phyloP scores from a whole-genome alignment of 768 basidiomycete species.

The Boletus tomentosulus region DNA sequence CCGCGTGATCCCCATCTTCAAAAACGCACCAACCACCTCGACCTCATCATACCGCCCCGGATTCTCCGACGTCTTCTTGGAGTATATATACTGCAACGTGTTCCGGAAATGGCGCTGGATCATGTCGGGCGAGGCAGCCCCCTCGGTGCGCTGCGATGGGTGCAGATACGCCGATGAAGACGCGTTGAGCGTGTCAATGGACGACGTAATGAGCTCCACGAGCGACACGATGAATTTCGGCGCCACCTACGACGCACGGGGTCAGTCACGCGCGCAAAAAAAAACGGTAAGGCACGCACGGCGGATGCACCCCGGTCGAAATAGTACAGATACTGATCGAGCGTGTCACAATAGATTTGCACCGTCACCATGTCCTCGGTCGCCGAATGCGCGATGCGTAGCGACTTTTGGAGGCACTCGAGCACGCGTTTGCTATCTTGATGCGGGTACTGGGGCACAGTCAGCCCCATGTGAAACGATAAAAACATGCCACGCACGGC shows the following conservation, averaged over 20 bases:
- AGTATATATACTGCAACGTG: constrained; percentile 77
- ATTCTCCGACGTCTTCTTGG: constrained; percentile 50
- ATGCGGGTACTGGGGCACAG: constrained; percentile 58
- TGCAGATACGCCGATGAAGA: constrained; percentile 72
- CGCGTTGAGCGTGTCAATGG: constrained; percentile 80
- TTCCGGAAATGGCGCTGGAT: constrained; percentile 92
- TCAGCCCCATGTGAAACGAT: no score
- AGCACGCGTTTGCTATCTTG: constrained; percentile 96
- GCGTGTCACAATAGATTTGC: constrained; percentile 92
- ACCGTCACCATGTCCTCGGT: constrained; percentile 97
- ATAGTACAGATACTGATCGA: constrained; percentile 95
- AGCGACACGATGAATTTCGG: constrained; percentile 96
- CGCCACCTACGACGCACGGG: constrained; percentile 49
- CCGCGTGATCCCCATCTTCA: constrained; percentile 83
- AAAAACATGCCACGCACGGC: constrained; percentile 40
- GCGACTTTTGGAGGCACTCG: constrained; percentile 95
- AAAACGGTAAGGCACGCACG: constrained; percentile 44
- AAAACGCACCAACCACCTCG: constrained; percentile 78
- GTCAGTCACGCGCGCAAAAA: not conserved
- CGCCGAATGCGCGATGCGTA: constrained; percentile 93
- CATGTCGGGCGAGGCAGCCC: constrained; percentile 90
- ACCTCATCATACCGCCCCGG: constrained; percentile 74
- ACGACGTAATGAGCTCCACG: constrained; percentile 91
- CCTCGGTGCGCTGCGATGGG: constrained; percentile 86
- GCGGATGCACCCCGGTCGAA: constrained; percentile 90